phyloP scores from a whole-genome alignment of 257 asterid genomes.

The Penstemon davidsonii region DNA sequence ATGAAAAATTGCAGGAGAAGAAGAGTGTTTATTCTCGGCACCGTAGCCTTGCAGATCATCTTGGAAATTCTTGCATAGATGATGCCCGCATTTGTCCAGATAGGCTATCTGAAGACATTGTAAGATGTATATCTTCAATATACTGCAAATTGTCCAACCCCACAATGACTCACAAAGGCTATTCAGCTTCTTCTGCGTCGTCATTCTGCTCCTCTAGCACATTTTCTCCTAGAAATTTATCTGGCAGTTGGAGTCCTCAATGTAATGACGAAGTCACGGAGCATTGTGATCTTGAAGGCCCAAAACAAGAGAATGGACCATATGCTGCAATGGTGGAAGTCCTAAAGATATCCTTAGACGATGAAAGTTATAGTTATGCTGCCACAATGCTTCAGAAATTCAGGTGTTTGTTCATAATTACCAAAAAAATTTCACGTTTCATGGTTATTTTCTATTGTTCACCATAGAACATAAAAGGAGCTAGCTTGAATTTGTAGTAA shows the following conservation, averaged over 20 bases:
- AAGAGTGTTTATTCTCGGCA: slow-evolving; percentile 44
- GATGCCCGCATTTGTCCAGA: slow-evolving; percentile 55
- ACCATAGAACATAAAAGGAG: no score
- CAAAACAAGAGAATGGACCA: slow-evolving; percentile 49
- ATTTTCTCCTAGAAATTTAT: slow-evolving; percentile 72
- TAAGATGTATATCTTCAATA: slow-evolving; percentile 76
- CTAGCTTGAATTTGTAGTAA: no score
- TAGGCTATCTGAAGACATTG: slow-evolving; percentile 70
- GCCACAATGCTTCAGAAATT: slow-evolving; percentile 73
- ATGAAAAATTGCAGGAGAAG: slow-evolving; percentile 52
- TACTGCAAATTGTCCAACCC: slow-evolving; percentile 73
- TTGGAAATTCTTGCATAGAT: slow-evolving; percentile 49
- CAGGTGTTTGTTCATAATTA: slow-evolving; percentile 45
- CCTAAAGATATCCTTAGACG: slow-evolving; percentile 58
- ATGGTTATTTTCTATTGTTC: no score
- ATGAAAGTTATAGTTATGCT: slow-evolving; percentile 65
- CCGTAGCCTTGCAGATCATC: slow-evolving; percentile 73
- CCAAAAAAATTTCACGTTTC: no score
- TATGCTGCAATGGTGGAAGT: slow-evolving; percentile 56
- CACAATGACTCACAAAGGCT: slow-evolving; percentile 41
- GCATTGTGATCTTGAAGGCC: slow-evolving; percentile 38
- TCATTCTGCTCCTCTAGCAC: slow-evolving; percentile 78
- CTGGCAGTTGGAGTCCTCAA: slow-evolving; percentile 83
- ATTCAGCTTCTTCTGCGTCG: slow-evolving; percentile 66
- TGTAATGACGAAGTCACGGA: slow-evolving; percentile 50